Percentiles rank a stretch among this genome's conserved stretches.
Evolutionary conservation across 2,329 filamentous ascomycete species (phyloP).

Genomic region (Westerdykella sp.): DNA sequence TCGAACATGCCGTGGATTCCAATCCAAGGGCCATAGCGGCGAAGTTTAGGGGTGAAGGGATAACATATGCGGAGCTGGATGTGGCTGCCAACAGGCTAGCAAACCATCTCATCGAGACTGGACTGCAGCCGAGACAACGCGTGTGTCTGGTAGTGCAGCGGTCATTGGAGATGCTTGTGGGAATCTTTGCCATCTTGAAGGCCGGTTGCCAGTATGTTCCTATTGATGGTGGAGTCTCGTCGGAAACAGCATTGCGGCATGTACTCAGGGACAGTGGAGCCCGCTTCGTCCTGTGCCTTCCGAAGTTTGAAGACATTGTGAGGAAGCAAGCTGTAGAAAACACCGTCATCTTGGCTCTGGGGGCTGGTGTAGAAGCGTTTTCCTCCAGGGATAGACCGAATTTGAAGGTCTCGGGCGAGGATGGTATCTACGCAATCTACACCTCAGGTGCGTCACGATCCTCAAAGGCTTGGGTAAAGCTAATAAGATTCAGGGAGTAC

Average conservation of each 20-base stretch:
- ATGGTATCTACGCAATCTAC: constrained; percentile 43
- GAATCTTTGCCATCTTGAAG: constrained; percentile 52
- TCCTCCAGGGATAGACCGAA: constrained; percentile 13
- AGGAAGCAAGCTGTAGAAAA: constrained; percentile 10
- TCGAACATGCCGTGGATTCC: constrained; percentile 22
- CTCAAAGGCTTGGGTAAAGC: background rate
- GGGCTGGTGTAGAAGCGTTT: constrained; percentile 10
- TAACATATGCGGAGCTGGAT: constrained; percentile 29
- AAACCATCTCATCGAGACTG: constrained; percentile 25
- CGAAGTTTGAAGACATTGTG: constrained; percentile 25
- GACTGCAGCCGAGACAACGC: constrained; percentile 36
- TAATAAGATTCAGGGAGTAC: constrained; percentile 41
- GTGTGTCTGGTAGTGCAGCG: constrained; percentile 53
- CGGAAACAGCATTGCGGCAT: constrained; percentile 37
- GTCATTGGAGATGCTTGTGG: constrained; percentile 52
- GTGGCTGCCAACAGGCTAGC: constrained; percentile 26
- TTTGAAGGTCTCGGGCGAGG: constrained; percentile 11
- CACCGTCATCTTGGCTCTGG: constrained; percentile 13
- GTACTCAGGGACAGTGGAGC: constrained; percentile 46
- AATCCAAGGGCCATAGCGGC: constrained; percentile 20
- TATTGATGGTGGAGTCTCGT: constrained; percentile 47
- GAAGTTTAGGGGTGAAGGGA: constrained; percentile 12
- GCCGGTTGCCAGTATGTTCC: constrained; percentile 56
- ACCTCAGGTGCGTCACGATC: constrained; percentile 39
- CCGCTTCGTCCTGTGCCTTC: constrained; percentile 45